These are phyloP conservation scores for Yamadazyma dushanensis DNA, from an alignment of 1,139 yeast genomes.

Conservation along the genomic window DNA sequence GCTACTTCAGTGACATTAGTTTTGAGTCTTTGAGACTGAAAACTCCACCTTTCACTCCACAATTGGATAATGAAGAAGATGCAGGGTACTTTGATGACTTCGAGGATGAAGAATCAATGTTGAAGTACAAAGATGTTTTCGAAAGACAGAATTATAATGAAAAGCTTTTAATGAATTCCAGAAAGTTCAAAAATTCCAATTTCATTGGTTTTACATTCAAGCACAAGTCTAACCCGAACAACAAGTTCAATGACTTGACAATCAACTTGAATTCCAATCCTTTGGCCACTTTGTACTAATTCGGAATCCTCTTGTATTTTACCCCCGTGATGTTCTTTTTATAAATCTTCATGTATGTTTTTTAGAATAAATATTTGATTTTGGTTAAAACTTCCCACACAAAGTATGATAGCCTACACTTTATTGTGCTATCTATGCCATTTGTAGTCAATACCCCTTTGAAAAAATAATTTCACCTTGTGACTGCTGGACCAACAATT, in stretches of 20 bases:
- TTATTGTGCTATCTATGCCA: no score
- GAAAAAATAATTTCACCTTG: no score
- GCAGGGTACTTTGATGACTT: conserved; percentile 99
- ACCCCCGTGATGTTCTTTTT: neutral
- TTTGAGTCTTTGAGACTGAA: conserved; percentile 69
- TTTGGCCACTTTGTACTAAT: conserved; percentile 45
- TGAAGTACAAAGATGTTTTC: conserved; percentile 94
- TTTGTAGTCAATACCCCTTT: no score
- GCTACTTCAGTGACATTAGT: conserved; percentile 78
- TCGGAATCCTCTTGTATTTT: no score
- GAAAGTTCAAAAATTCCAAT: conserved; percentile 35
- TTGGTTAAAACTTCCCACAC: neutral
- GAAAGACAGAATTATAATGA: conserved; percentile 87
- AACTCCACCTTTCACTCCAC: conserved; percentile 95
- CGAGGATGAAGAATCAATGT: conserved; percentile 95
- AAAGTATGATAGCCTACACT: neutral
- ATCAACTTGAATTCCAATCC: conserved; percentile 41
- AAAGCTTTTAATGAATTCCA: conserved; percentile 67
- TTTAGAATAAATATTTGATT: neutral
- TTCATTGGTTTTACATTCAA: conserved; percentile 96
- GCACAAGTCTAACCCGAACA: conserved; percentile 72
- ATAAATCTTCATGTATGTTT: neutral
- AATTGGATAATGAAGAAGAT: conserved; percentile 93
- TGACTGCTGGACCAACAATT: neutral
- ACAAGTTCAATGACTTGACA: conserved; percentile 47